phyloP scores from a whole-genome alignment of 352 stramenopile species.

The Phytophthora citricola region DNA sequence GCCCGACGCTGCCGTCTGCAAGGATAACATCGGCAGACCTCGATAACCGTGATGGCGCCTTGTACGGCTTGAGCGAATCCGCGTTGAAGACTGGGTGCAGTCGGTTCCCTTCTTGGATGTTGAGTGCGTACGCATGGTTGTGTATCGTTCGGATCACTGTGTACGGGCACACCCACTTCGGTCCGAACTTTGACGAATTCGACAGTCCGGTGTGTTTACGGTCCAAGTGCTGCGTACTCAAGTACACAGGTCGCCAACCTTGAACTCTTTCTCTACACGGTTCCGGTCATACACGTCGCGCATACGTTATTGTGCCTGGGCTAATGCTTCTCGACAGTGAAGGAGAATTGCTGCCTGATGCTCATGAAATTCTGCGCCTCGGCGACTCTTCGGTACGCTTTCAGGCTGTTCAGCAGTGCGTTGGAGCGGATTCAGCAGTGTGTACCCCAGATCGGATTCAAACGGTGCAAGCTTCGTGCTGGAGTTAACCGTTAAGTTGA shows the following conservation, averaged over 20 bases:
- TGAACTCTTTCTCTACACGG: constrained; percentile 2
- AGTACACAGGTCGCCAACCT: constrained; percentile 19
- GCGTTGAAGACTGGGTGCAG: constrained; percentile 24
- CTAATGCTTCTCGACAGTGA: constrained; percentile 13
- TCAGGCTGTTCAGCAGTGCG: neutral
- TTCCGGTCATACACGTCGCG: constrained; percentile 16
- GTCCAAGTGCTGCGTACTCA: constrained; percentile 10
- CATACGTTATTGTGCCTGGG: constrained; percentile 15
- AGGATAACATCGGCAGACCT: constrained; percentile 4
- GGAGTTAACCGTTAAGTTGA: neutral
- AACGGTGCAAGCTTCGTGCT: constrained; percentile 26
- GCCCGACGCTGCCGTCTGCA: constrained; percentile 7
- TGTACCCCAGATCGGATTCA: constrained; percentile 7
- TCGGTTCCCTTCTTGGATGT: constrained; percentile 23
- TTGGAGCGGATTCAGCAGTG: neutral
- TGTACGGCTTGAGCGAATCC: constrained; percentile 13
- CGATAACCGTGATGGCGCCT: constrained; percentile 1
- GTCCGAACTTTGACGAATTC: too few relatives aligned
- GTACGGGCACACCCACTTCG: too few relatives aligned
- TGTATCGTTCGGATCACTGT: too few relatives aligned
- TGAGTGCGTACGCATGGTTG: constrained; percentile 13
- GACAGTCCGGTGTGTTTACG: too few relatives aligned
- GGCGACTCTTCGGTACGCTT: neutral
- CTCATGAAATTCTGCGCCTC: constrained; percentile 7
- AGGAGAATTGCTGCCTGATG: constrained; percentile 14